Percentiles rank a stretch among this genome's conserved stretches.
phyloP scores from a whole-genome alignment of 2,329 filamentous ascomycete species.

The Septoria petroselini region DNA sequence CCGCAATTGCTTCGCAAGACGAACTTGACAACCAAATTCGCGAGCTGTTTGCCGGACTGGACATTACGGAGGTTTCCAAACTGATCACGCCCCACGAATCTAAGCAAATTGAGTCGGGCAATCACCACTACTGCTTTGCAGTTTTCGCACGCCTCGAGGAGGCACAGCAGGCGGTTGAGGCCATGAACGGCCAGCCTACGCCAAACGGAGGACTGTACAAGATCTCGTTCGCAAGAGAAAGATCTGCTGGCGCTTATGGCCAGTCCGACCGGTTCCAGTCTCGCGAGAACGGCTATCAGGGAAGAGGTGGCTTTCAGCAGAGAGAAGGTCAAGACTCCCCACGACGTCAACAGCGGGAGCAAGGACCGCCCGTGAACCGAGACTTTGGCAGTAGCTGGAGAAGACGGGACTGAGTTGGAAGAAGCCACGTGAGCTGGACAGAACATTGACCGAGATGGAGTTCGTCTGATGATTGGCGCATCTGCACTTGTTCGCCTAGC shows the following conservation, averaged over 20 bases:
- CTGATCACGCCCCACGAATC: slow-evolving; percentile 33
- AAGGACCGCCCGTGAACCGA: slow-evolving; percentile 6
- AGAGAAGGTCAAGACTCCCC: slow-evolving; percentile 8
- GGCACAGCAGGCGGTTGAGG: slow-evolving; percentile 26
- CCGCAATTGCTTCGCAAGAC: slow-evolving; percentile 44
- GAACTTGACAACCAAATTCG: slow-evolving; percentile 44
- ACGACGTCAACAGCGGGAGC: slow-evolving; percentile 4
- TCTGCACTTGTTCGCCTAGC: too few species aligned
- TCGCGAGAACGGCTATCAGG: slow-evolving; percentile 4
- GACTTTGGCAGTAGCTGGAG: slow-evolving; percentile 13
- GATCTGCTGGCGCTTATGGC: slow-evolving; percentile 6
- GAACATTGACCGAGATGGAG: too few species aligned
- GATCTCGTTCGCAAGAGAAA: slow-evolving; percentile 22
- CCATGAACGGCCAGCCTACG: slow-evolving; percentile 29
- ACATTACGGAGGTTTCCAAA: slow-evolving; percentile 50
- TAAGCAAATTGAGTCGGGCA: slow-evolving; percentile 9
- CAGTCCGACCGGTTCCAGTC: slow-evolving; percentile 5
- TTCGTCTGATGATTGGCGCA: too few species aligned
- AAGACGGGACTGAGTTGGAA: slow-evolving; percentile 2
- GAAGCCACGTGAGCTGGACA: too few species aligned
- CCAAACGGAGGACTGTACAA: slow-evolving; percentile 26
- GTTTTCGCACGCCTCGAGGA: slow-evolving; percentile 31
- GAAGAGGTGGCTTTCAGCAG: slow-evolving; percentile 5
- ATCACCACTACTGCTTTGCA: slow-evolving; percentile 36
- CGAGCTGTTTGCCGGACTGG: slow-evolving; percentile 46